phyloP scores from a whole-genome alignment of 306 rosid genomes.

The Sicyos baderoa region DNA sequence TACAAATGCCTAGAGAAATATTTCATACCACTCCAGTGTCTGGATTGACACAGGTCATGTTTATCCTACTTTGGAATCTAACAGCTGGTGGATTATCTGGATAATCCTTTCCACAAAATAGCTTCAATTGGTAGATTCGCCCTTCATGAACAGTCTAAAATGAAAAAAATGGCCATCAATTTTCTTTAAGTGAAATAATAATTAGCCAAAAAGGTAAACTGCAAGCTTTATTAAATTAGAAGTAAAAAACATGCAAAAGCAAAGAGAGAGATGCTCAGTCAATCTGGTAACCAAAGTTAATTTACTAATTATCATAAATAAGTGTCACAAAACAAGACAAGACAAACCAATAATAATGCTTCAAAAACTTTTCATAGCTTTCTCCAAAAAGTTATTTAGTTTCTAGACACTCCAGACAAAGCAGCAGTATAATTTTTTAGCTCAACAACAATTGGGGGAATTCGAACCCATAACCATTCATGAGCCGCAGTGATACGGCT shows the following conservation, averaged over 20 bases:
- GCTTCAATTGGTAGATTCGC: constrained; percentile 80
- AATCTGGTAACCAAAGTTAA: too few species aligned
- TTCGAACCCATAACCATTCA: too few species aligned
- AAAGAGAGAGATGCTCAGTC: too few species aligned
- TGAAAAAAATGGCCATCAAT: not conserved
- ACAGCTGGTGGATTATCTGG: constrained; percentile 90
- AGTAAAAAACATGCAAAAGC: not conserved
- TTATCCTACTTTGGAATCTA: constrained; percentile 83
- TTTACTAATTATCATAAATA: too few species aligned
- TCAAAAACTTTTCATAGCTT: not conserved
- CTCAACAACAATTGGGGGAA: too few species aligned
- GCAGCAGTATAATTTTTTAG: not conserved
- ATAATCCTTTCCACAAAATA: constrained; percentile 87
- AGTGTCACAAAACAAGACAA: not conserved
- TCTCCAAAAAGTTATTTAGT: not conserved
- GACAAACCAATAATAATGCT: not conserved
- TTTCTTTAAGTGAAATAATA: not conserved
- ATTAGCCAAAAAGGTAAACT: not conserved
- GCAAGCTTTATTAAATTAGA: not conserved
- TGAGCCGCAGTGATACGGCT: too few species aligned
- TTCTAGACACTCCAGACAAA: not conserved
- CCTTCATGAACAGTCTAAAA: constrained; percentile 93
- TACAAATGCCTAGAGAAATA: not conserved
- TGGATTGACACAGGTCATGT: constrained; percentile 83
- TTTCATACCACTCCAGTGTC: constrained; percentile 73